These are phyloP conservation scores for Malus fusca DNA, from an alignment of 306 rosid genomes.

Conservation along the genomic window DNA sequence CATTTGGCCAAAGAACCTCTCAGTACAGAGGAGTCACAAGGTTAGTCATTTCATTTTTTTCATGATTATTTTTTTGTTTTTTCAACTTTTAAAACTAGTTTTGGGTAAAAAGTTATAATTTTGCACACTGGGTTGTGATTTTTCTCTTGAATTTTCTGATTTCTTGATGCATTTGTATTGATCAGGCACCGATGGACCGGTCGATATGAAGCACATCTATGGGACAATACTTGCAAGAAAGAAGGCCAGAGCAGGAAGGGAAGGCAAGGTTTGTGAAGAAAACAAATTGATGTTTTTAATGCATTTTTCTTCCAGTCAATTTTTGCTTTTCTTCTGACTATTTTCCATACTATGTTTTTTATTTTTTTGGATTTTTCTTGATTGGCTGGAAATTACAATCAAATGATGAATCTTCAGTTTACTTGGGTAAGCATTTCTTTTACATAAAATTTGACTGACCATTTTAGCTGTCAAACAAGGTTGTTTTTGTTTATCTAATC, in stretches of 20 bases:
- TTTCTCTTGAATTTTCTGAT: not conserved
- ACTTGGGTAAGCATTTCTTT: constrained; percentile 56
- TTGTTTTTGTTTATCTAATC: constrained; percentile 13
- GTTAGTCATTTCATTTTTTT: constrained; percentile 17
- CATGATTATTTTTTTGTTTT: not conserved
- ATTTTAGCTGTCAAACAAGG: not conserved
- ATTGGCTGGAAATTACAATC: constrained; percentile 29
- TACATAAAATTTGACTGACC: not conserved
- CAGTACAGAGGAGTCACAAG: constrained; percentile 93
- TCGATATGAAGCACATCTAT: constrained; percentile 90
- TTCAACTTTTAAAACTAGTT: too few species aligned
- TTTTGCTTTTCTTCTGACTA: constrained; percentile 9
- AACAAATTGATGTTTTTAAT: constrained; percentile 6
- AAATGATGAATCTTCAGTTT: constrained; percentile 47
- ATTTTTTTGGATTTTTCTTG: not conserved
- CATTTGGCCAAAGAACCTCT: constrained; percentile 91
- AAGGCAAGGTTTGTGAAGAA: constrained; percentile 65
- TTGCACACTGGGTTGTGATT: not conserved
- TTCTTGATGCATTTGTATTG: constrained; percentile 20
- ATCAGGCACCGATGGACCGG: constrained; percentile 95
- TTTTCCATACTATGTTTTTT: not conserved
- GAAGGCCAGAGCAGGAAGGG: constrained; percentile 97
- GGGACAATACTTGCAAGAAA: constrained; percentile 93
- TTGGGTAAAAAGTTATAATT: not conserved
- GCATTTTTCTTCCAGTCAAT: not conserved